phyloP scores from a whole-genome alignment of 2,329 filamentous ascomycete genomes.

The Fusarium fracticaudum region DNA sequence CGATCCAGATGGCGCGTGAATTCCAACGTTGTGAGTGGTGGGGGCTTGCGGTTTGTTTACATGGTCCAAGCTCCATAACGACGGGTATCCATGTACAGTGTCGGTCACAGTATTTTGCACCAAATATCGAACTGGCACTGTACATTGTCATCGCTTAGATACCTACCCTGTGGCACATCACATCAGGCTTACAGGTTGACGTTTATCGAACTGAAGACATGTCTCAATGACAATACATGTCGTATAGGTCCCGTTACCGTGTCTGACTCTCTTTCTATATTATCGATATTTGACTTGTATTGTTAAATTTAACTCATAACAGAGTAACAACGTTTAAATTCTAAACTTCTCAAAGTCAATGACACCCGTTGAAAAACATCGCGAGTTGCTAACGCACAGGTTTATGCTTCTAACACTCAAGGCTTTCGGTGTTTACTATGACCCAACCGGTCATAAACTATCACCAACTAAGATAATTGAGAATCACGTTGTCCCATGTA shows the following conservation, averaged over 20 bases:
- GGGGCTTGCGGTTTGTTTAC: conserved; percentile 44
- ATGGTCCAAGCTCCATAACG: conserved; percentile 43
- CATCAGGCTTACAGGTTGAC: background rate
- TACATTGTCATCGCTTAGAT: background rate
- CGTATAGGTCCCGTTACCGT: background rate
- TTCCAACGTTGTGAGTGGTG: conserved; percentile 32
- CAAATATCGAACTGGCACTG: background rate
- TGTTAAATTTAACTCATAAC: background rate
- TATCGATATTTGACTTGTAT: background rate
- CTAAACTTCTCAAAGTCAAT: background rate
- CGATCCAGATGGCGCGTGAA: conserved; percentile 34
- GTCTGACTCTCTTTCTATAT: background rate
- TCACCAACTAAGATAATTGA: background rate
- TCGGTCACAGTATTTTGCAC: accelerated
- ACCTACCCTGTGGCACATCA: background rate
- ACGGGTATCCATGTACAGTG: conserved; percentile 31
- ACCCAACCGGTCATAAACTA: background rate
- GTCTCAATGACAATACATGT: background rate
- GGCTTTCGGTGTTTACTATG: no score
- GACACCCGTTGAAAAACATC: background rate
- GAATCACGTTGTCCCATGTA: background rate
- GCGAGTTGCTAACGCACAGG: no score
- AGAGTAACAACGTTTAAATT: background rate
- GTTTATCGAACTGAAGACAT: background rate
- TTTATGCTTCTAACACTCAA: no score